Evolutionary conservation across 306 rosid genomes (phyloP), one percentile per base, ranked within the genome.

Genomic region (Oxytropis ochrocephala): DNA sequence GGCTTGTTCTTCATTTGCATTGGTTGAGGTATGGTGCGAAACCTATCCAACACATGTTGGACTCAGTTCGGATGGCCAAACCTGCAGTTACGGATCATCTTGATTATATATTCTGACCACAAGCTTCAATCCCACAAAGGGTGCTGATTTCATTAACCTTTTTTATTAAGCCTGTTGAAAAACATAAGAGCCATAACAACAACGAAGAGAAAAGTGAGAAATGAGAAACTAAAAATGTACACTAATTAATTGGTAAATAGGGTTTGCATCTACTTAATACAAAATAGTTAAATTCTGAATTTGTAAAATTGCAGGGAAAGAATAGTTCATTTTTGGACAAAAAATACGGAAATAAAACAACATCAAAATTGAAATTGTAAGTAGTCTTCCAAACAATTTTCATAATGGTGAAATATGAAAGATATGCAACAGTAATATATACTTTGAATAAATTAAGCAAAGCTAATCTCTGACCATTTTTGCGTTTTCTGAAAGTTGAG

Each of bases 121-220:
- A 81, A 2, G 82, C 81, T 0, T 76, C 75, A 27, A 76, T 35
- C 42, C 64, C 64, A 42, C 74, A 69, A n/a, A 69, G 43, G 13
- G 14, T 69, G 17, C 30, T 33, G 38, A 33, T 33, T 33, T 1
- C 24, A 2, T 21, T 21, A 21, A 21, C 24, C 24, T 21, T 21
- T 2, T 21, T 21, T 1, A 21, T 21, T 21, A 21, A 21, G 2
- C 24, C 24, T 21, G 24, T 1, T 86, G 69, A 87, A 88, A 64
- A 83, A 76, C 80, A 85, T 93, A 75, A 83, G 81, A 72, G 75
- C 82, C 11, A 21, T 21, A 21, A 21, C 24, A 21, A 21, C 24
- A 21, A 21, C 2, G 24, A 21, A 21, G 24, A 21, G 24, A 21
- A 21, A 21, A 1, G 24, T 21, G 24, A 11, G 72, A 81, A 6